Conservation (phyloP, 306 rosid genomes). For the Ormosia emarginata region DNA sequence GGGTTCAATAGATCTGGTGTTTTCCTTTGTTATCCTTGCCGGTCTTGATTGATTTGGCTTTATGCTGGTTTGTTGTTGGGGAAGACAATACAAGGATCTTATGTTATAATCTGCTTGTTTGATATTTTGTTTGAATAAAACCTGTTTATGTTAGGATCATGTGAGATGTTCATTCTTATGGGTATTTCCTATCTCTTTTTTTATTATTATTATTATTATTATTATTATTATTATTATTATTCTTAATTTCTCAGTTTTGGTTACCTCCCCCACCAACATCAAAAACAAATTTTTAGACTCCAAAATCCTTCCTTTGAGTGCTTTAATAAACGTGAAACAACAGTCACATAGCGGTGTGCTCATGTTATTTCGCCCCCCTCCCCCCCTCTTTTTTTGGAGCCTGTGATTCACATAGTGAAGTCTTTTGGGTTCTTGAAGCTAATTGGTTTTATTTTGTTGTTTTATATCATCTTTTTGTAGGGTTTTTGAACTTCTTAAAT, state of each 20-base stretch:
- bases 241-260: neutral
- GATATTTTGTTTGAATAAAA: neutral
- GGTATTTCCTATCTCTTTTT: neutral
- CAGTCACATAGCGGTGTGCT: neutral
- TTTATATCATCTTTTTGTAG: neutral
- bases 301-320: neutral
- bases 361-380: neutral
- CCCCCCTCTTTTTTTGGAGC: neutral
- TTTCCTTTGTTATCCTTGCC: neutral
- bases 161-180: neutral
- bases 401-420: neutral
- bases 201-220: no score
- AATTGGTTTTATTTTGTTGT: neutral
- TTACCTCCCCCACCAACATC: neutral
- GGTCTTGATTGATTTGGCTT: conserved; percentile 22
- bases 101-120: neutral
- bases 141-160: neutral
- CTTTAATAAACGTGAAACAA: neutral
- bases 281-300: neutral
- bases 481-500: neutral
- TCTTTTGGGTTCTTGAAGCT: neutral
- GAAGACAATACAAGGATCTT: neutral
- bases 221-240: neutral
- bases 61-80: neutral
- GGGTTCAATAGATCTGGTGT: conserved; percentile 41